phyloP scores from a whole-genome alignment of 2,329 filamentous ascomycete genomes.

The Emergomyces pasteurianus region DNA sequence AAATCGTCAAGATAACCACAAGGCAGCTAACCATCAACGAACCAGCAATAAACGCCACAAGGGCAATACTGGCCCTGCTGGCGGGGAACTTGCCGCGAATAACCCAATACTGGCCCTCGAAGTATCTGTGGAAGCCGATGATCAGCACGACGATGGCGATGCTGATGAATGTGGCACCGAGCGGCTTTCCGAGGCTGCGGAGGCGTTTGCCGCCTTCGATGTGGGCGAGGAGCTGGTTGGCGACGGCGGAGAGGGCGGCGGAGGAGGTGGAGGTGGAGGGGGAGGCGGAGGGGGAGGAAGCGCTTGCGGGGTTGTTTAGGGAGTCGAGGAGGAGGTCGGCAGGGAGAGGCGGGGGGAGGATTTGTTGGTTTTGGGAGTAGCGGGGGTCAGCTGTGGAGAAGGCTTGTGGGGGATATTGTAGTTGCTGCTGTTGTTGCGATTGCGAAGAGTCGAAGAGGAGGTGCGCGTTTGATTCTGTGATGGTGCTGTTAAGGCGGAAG shows the following conservation, averaged over 20 bases:
- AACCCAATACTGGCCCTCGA: constrained; percentile 56
- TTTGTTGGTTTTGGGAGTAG: constrained; percentile 14
- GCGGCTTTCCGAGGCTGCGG: constrained; percentile 45
- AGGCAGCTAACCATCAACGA: constrained; percentile 47
- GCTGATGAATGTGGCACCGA: constrained; percentile 54
- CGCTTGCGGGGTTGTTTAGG: not conserved
- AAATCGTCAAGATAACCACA: constrained; percentile 47
- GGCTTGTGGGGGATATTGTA: constrained; percentile 12
- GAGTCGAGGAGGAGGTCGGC: not conserved
- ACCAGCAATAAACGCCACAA: constrained; percentile 45
- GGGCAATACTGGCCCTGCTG: constrained; percentile 47
- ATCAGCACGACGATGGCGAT: constrained; percentile 49
- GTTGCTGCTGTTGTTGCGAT: constrained; percentile 6
- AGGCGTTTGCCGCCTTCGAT: constrained; percentile 20
- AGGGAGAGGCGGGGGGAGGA: not conserved
- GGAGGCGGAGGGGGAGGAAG: no score
- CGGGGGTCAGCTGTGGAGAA: constrained; percentile 11
- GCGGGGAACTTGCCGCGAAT: constrained; percentile 55
- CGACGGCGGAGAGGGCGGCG: constrained; percentile 28
- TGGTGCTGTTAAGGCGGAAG: constrained; percentile 50
- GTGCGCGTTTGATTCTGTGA: constrained; percentile 16
- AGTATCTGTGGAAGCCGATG: constrained; percentile 54
- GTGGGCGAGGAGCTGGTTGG: constrained; percentile 3
- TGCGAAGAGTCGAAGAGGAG: constrained; percentile 2
- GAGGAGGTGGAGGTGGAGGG: no score